These are phyloP conservation scores for Rhazya stricta DNA, from an alignment of 257 asterid species.

Conservation along the genomic window DNA sequence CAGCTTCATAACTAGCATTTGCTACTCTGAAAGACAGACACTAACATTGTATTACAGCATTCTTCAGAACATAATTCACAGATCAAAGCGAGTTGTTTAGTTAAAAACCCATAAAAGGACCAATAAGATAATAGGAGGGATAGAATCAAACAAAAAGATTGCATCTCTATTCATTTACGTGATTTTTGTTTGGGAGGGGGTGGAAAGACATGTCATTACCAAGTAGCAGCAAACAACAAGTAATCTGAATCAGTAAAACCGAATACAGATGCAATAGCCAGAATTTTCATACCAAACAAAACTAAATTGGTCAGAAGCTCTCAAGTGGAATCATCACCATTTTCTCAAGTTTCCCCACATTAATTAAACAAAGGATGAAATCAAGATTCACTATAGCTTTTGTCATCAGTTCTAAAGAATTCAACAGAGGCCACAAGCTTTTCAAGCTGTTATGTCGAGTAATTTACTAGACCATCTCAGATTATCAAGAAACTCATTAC, in stretches of 20 bases:
- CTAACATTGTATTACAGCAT: neutral
- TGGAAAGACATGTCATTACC: neutral
- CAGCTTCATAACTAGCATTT: neutral
- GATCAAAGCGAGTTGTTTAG: neutral
- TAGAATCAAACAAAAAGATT: neutral
- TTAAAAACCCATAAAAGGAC: neutral
- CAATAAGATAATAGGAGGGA: neutral
- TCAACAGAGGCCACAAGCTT: constrained; percentile 7
- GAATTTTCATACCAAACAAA: neutral
- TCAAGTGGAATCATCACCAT: no score
- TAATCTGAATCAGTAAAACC: neutral
- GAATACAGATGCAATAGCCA: neutral
- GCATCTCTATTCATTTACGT: neutral
- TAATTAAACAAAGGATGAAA: neutral
- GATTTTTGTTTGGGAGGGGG: neutral
- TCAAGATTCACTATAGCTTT: neutral
- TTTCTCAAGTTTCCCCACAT: no score
- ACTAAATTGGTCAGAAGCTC: neutral
- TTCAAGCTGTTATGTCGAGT: neutral
- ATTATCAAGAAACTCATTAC: neutral
- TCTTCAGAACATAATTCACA: neutral
- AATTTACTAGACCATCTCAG: neutral
- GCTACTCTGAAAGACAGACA: neutral
- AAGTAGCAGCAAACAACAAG: neutral
- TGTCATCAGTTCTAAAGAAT: neutral